Evolutionary conservation across 345 rosid genomes (phyloP).

Genomic region (Syzygium aqueum): DNA sequence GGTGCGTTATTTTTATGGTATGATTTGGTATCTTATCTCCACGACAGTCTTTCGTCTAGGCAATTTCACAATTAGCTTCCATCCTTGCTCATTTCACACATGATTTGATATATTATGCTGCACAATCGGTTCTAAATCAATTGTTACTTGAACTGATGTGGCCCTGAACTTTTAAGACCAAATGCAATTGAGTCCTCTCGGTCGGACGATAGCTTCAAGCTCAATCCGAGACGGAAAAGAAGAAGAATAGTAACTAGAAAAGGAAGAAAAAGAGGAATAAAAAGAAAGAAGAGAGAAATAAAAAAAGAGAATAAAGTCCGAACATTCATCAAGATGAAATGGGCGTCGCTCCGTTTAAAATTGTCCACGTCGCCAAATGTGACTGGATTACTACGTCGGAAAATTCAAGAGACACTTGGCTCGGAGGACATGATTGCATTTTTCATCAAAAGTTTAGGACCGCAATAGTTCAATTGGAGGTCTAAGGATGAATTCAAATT

Average conservation of each 20-base stretch:
- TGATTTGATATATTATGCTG: not conserved
- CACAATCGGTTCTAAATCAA: not conserved
- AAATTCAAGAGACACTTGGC: not conserved
- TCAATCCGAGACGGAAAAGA: not conserved
- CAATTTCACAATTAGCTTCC: not conserved
- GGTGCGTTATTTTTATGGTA: not conserved
- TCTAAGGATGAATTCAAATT: not conserved
- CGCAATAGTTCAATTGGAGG: not conserved
- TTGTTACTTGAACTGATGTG: not conserved
- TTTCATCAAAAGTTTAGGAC: not conserved
- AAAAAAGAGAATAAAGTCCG: not conserved
- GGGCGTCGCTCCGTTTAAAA: rapidly evolving
- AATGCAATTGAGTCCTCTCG: not conserved
- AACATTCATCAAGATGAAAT: not conserved
- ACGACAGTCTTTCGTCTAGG: not conserved
- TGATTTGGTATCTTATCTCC: not conserved
- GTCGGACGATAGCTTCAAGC: not conserved
- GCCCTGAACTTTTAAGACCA: rapidly evolving
- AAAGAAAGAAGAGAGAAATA: no score
- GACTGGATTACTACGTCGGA: not conserved
- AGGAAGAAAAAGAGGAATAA: not conserved
- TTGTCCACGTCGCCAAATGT: rapidly evolving
- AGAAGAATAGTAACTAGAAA: not conserved
- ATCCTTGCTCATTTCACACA: not conserved
- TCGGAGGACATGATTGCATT: not conserved